Evolutionary conservation across 176 grass and related monocot genomes (phyloP), one percentile per base, ranked within the genome.

Genomic region (Tillandsia leiboldiana): DNA sequence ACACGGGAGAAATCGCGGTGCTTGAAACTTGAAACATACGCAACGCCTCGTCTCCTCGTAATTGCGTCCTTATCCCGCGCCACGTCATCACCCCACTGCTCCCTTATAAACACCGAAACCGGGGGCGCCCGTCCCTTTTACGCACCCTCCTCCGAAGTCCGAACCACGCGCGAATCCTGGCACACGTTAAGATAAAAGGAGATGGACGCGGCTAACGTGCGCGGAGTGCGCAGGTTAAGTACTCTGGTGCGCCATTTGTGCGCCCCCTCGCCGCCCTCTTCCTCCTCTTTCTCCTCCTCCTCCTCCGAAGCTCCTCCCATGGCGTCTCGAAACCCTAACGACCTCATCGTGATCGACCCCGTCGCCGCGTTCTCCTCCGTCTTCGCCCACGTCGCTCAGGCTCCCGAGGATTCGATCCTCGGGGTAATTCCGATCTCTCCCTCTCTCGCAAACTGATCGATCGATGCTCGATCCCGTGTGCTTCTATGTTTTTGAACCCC

Each of bases 381-480:
- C 72, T 99, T 99, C 77, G 77, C 89, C 47, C 74, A 56, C 68
- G 66, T 93, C 66, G 72, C 62, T 7, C 89, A 99, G 79, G 94
- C 84, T 63, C 94, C 94, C 17, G 94, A 99, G 82, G 94, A 99
- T 47, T 82, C 94, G 26, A 99, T 99, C 75, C 94, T 99, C 72
- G 94, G 94, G 51, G 94, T 99, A 73, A 71, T 66, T 27, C 11
- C 51, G 48, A 26, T 7, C 28, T 7, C 23, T 24, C 11, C 18
- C 69, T 50, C 49, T n/a, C 64, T 7, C 33, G 7, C 33, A 3
- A 42, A 42, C 69, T 22, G 3, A 59, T 20, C 47, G 51, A 28
- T 48, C 67, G 12, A 48, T n/a, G 6, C 49, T 13, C 15, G 67
- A 63, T 56, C 51, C 24, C 12, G 1, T 14, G 11, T 50, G 9